Base-by-base conservation (phyloP, 192 early-diverging fungal genomes). In the Coemansia sp. region DNA sequence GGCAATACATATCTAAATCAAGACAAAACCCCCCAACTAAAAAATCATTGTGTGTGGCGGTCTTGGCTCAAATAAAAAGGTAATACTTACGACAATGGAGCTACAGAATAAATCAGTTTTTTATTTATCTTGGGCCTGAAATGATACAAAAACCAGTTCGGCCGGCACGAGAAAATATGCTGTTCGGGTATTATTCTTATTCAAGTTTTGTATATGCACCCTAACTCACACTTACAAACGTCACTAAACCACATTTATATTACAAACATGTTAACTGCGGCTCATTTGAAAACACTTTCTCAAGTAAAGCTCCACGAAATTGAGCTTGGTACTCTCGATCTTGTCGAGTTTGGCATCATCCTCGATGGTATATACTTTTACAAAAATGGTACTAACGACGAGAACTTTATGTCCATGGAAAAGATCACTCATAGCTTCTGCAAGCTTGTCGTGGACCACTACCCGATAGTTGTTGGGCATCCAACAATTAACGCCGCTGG, bases 381-480 rank as follows among this genome's bases (percentile, higher is more conserved):
- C 61, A 51, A 59, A 47, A 67, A 64, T 34, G 44, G n/a, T 6
- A 10, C 7, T 7, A 23, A 21, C 12, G 52, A 52, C 19, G 14
- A 45, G 7, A 51, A 64, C n/a, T 78, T 68, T 46, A 78, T 78
- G 74, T 51, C 64, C 9, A 15, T 62, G 2, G 61, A 71, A 42
- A 56, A 53, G 37, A 49, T 78, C 14, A 21, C 49, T 0, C 55
- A 47, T 10, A 66, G 74, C 18, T 46, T 78, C 11, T 59, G 39
- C 24, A 58, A 56, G 46, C 56, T 78, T 9, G 49, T 64, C 13
- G 74, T 61, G 22, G 64, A 78, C 30, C 44, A 78, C 57, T 78
- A 78, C 19, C 74, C 74, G 0, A 55, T 78, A 4, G n/a, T 78
- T 12, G 58, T 68, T 21, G 74, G 69, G 1, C 69, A 57, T 0